Conservation (phyloP, 129 eudicot genomes). For the Saussurea involucrata region DNA sequence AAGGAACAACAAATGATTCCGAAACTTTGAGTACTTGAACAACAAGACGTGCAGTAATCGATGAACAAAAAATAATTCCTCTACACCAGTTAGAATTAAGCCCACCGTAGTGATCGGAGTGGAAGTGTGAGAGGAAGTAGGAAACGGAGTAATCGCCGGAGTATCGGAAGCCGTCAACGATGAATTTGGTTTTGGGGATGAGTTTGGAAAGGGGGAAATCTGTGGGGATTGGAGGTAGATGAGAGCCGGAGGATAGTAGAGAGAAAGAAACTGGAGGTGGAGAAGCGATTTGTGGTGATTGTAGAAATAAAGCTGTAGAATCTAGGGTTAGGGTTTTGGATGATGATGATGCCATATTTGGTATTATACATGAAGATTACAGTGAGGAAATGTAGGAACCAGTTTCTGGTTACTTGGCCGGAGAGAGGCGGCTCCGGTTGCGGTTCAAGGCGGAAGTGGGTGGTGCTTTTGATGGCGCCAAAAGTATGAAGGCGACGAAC, state of each 20-base stretch:
- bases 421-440: slow-evolving; percentile 19
- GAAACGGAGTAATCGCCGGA: slow-evolving; percentile 66
- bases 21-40: slow-evolving; percentile 48
- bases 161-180: slow-evolving; percentile 69
- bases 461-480: slow-evolving; percentile 25
- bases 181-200: slow-evolving; percentile 78
- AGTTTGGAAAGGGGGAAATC: slow-evolving; percentile 63
- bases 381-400: background rate
- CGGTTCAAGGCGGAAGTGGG: background rate
- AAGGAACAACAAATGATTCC: slow-evolving; percentile 26
- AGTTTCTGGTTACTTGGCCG: slow-evolving; percentile 17
- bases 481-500: background rate
- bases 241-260: slow-evolving; percentile 29
- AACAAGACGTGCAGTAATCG: slow-evolving; percentile 56
- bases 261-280: slow-evolving; percentile 34
- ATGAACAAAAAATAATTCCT: slow-evolving; percentile 73
- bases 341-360: slow-evolving; percentile 26
- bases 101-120: slow-evolving; percentile 94
- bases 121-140: slow-evolving; percentile 92
- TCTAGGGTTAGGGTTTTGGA: slow-evolving; percentile 60
- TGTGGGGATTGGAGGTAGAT: slow-evolving; percentile 52
- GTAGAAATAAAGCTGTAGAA: slow-evolving; percentile 46
- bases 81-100: slow-evolving; percentile 60
- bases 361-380: background rate
- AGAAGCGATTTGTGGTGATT: slow-evolving; percentile 7